Base-by-base conservation (phyloP, 208 protist genomes). In the Porcisia deanei region DNA sequence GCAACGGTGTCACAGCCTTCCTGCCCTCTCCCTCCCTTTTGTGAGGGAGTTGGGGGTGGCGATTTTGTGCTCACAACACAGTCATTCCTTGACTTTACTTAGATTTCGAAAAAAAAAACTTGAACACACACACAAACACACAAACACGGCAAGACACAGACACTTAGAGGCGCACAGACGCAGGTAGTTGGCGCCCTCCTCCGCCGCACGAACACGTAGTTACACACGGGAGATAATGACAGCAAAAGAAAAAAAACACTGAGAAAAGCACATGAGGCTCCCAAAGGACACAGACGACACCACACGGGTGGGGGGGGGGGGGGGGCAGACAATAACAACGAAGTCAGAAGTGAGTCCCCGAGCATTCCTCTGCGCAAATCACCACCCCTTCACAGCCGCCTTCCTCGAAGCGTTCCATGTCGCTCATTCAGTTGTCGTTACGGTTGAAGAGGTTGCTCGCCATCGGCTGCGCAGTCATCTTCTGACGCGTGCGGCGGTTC, bases 401-500 rank as follows among this genome's bases (percentile, higher is more conserved):
- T 34, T 0, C 41, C 22, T 53, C 18, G n/a, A 30, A 34, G 7
- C n/a, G 41, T 49, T 20, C 22, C 45, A 43, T 53, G 41, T 34
- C 39, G 4, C 6, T 64, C 3, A 16, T 43, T 77, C 58, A 82
- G 67, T 72, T 82, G 57, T 76, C 80, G 49, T 88, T 88, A 45
- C 84, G 80, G 74, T 85, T 88, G 77, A 88, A 81, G 41, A 88
- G 81, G 68, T 80, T 88, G 65, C 60, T 75, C 18, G 67, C 49
- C 77, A 82, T 82, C 49, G 77, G 77, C 72, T 69, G 57, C 59
- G 72, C 77, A 4, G 73, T 39, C 5, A 66, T 52, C 67, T 70
- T 82, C 66, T 39, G 65, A 37, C 71, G 70, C 55, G 57, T n/a
- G 39, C 69, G 72, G 37, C 71, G 77, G 65, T 69, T 49, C 61